Evolutionary conservation across 352 stramenopile species (phyloP).

Genomic region (Globisporangium cystogenes): DNA sequence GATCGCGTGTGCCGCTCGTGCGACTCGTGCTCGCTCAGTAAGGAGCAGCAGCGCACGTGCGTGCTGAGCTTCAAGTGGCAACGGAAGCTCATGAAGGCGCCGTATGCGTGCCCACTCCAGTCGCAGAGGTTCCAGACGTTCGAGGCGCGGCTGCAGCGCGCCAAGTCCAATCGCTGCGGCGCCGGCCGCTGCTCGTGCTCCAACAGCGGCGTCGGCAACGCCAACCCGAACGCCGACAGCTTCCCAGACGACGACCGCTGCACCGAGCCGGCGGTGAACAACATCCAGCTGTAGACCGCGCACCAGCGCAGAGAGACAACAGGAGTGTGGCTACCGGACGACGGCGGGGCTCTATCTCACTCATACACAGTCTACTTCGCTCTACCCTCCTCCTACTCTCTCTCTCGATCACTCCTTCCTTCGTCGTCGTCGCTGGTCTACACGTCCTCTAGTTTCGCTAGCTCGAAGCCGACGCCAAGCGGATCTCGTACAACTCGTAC

Average conservation of each 20-base stretch:
- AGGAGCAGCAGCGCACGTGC: slow-evolving; percentile 49
- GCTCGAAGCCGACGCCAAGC: slow-evolving; percentile 16
- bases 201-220: slow-evolving; percentile 58
- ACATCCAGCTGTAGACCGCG: slow-evolving; percentile 38
- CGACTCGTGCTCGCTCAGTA: slow-evolving; percentile 63
- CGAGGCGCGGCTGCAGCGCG: slow-evolving; percentile 51
- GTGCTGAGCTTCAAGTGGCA: slow-evolving; percentile 54
- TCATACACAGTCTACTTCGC: background rate
- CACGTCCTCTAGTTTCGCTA: background rate
- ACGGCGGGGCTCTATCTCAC: background rate
- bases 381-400: background rate
- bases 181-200: slow-evolving; percentile 67
- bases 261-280: slow-evolving; percentile 53
- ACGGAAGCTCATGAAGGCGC: slow-evolving; percentile 47
- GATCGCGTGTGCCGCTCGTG: slow-evolving; percentile 69
- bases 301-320: no score
- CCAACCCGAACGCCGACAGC: slow-evolving; percentile 65
- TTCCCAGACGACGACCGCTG: slow-evolving; percentile 66
- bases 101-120: slow-evolving; percentile 60
- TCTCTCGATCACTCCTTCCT: background rate
- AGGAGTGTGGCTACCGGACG: no score
- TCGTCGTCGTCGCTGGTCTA: no score
- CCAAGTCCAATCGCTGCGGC: slow-evolving; percentile 68
- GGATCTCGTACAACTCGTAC: slow-evolving; percentile 88
- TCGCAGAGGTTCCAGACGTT: slow-evolving; percentile 51